phyloP scores from a whole-genome alignment of 768 basidiomycete genomes.

The Calocybe gangraenosa region DNA sequence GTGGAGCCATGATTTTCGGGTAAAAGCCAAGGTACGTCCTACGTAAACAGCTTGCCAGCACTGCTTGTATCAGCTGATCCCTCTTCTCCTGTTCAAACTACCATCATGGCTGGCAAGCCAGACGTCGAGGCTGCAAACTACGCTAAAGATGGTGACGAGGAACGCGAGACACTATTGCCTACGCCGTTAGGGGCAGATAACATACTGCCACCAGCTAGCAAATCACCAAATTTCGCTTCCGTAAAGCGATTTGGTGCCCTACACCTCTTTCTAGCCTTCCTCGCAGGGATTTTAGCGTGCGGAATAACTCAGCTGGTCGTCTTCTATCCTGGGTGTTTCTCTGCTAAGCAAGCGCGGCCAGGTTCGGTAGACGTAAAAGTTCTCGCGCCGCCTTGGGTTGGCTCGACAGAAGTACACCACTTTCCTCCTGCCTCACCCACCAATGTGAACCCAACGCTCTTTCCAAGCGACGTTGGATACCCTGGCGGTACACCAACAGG shows the following conservation, averaged over 20 bases:
- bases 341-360: constrained; percentile 8
- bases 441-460: constrained; percentile 65
- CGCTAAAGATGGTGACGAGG: constrained; percentile 18
- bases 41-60: too few relatives aligned
- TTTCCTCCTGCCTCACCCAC: constrained; percentile 75
- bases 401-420: constrained; percentile 63
- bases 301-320: constrained; percentile 46
- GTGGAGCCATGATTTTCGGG: too few relatives aligned
- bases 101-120: constrained; percentile 15
- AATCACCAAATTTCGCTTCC: constrained; percentile 5
- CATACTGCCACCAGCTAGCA: neutral
- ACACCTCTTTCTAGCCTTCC: constrained; percentile 48
- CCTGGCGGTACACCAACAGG: constrained; percentile 77
- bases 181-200: constrained; percentile 8
- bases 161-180: constrained; percentile 35
- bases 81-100: too few relatives aligned
- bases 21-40: too few relatives aligned
- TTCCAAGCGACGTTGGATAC: constrained; percentile 76
- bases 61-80: too few relatives aligned
- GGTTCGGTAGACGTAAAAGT: constrained; percentile 19
- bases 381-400: constrained; percentile 63
- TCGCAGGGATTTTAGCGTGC: constrained; percentile 48
- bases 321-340: constrained; percentile 38
- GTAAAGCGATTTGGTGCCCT: constrained; percentile 26
- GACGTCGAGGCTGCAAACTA: constrained; percentile 20